phyloP scores from a whole-genome alignment of 225 moss, liverwort and hornwort genomes.

The Bryoerythrophyllum caledonicum region DNA sequence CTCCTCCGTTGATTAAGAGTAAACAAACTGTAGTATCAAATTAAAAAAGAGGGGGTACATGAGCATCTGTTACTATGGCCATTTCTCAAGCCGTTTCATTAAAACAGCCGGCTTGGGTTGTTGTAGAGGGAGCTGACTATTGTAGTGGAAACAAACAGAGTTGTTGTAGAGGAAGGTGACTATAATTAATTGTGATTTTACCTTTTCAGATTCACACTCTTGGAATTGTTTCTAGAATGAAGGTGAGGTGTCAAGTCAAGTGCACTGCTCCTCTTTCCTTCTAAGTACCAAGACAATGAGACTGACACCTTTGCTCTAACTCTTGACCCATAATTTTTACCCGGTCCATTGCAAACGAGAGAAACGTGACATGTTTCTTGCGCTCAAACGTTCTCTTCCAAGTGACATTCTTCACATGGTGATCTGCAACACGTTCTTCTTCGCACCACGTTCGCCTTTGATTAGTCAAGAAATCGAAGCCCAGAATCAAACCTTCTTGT shows the following conservation, averaged over 20 bases:
- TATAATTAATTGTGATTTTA: no score
- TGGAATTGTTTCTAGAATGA: not conserved
- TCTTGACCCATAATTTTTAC: not conserved
- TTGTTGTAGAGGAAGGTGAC: no score
- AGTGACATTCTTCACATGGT: not conserved
- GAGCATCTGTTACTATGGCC: no score
- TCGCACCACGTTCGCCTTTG: not conserved
- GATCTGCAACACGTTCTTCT: not conserved
- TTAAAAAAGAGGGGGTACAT: no score
- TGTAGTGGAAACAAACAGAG: no score
- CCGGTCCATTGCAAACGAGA: not conserved
- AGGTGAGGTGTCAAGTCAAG: slow-evolving; percentile 10
- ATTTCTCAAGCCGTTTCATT: no score
- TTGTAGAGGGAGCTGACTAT: no score
- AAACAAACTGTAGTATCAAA: no score
- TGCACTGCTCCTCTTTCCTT: slow-evolving; percentile 2
- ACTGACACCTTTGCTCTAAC: not conserved
- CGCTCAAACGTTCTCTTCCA: not conserved
- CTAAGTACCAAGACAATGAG: not conserved
- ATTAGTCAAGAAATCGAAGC: not conserved
- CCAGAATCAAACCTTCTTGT: not conserved
- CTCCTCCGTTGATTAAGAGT: not conserved
- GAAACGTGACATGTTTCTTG: slow-evolving; percentile 16
- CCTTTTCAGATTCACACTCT: not conserved
- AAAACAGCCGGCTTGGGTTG: no score